Base-by-base conservation (phyloP, 495 filamentous ascomycete species). In the Aspergillus incahuasiensis region DNA sequence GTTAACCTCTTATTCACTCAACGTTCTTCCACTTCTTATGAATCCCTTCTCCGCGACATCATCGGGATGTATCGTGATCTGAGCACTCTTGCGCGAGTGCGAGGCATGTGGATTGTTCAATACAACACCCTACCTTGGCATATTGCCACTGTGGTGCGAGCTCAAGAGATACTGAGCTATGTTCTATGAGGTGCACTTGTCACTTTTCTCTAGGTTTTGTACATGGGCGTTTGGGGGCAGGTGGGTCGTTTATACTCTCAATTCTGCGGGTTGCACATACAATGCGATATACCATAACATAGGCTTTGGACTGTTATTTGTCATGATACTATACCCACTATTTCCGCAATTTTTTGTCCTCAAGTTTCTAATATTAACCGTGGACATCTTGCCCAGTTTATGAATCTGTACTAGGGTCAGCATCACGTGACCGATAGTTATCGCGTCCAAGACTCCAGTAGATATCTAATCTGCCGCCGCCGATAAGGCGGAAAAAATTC, bases 71-170 rank as follows among this genome's bases (percentile, higher is more conserved):
- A 90, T 69, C 73, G 89, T 39, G 85, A 82, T n/a, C 66, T 97
- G 54, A 85, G 82, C 0, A 82, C 85, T 24, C 74, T 97, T 64
- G 89, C 88, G 22, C 79, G 86, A 52, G 79, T 82, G 24, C 80
- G 85, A 56, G 88, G 89, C 4, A 75, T 88, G 41, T 75, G 83
- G 48, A 81, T 84, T 44, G 74, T 76, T 18, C 83, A 83, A 44
- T 71, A 67, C 21, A 85, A 86, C 54, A 79, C 86, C 0, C 65
- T 91, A 59, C 92, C 92, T 20, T 92, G 89, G 87, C 91, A 97
- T 78, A 77, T 97, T 57, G 87, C 83, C 22, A 87, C 83, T n/a
- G 91, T 86, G 28, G 78, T 86, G 61, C 85, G 86, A 68, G 88
- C 69, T 19, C 75, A 78, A 45, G 71, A 75, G 61, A 61, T 76